phyloP scores from a whole-genome alignment of 2,329 filamentous ascomycete species.

The Didymella lethalis region DNA sequence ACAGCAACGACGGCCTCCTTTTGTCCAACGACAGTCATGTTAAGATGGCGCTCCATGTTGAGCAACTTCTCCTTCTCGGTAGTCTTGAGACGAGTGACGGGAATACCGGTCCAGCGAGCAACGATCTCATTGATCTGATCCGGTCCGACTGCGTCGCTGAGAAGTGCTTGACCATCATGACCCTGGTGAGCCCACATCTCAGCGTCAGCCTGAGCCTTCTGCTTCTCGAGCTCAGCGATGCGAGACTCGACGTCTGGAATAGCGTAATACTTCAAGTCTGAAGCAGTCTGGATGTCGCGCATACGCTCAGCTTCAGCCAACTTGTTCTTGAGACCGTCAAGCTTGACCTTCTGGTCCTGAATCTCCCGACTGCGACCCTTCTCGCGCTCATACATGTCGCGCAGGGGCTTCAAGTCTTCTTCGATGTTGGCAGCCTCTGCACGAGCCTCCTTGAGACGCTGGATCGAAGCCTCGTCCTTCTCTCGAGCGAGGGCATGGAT shows the following conservation, averaged over 20 bases:
- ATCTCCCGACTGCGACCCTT: conserved; percentile 90
- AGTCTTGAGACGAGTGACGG: conserved; percentile 90
- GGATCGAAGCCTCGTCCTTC: conserved; percentile 90
- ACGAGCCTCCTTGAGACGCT: conserved; percentile 81
- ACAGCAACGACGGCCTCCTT: conserved; percentile 92
- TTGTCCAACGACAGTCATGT: conserved; percentile 88
- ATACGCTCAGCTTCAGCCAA: conserved; percentile 90
- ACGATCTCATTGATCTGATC: conserved; percentile 99
- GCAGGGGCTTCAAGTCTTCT: conserved; percentile 88
- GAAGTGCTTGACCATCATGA: conserved; percentile 68
- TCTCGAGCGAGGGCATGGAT: conserved; percentile 94
- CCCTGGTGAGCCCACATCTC: conserved; percentile 65
- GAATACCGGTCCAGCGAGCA: conserved; percentile 96
- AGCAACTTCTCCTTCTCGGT: conserved; percentile 99
- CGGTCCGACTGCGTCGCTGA: conserved; percentile 92
- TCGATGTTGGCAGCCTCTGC: conserved; percentile 93
- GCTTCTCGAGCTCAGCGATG: conserved; percentile 81
- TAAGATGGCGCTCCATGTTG: conserved; percentile 89
- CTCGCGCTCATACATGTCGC: conserved; percentile 95
- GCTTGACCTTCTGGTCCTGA: conserved; percentile 92
- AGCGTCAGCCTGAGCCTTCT: conserved; percentile 81
- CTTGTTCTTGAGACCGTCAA: conserved; percentile 90
- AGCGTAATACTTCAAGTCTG: conserved; percentile 95
- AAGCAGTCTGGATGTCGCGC: conserved; percentile 84
- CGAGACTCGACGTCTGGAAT: conserved; percentile 87